phyloP scores from a whole-genome alignment of 2,329 filamentous ascomycete species.

The Daldinia sp. region DNA sequence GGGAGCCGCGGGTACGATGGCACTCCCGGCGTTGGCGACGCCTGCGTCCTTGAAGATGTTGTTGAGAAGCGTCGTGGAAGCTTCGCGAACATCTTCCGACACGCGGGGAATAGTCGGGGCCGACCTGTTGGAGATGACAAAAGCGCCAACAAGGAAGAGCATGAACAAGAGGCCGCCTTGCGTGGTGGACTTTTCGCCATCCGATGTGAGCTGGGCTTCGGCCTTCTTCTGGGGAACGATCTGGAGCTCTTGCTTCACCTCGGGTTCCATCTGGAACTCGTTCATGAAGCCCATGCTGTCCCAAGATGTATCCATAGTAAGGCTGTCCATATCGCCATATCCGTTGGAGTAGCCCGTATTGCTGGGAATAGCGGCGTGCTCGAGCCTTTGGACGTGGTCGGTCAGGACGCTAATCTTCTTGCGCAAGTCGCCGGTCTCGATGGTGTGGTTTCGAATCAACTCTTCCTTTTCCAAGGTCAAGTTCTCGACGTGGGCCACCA shows the following conservation, averaged over 20 bases:
- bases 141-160: constrained; percentile 95
- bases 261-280: constrained; percentile 70
- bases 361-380: constrained; percentile 67
- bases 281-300: constrained; percentile 82
- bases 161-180: constrained; percentile 88
- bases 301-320: constrained; percentile 84
- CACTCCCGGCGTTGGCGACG: constrained; percentile 56
- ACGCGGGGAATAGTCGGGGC: constrained; percentile 76
- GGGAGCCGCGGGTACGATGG: constrained; percentile 57
- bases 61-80: constrained; percentile 79
- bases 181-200: constrained; percentile 71
- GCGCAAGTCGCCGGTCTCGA: constrained; percentile 88
- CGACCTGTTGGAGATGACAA: constrained; percentile 87
- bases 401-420: constrained; percentile 89
- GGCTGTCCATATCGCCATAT: constrained; percentile 83
- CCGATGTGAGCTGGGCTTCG: constrained; percentile 55
- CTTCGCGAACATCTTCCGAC: constrained; percentile 81
- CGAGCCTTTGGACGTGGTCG: constrained; percentile 75
- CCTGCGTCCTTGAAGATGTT: constrained; percentile 84
- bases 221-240: constrained; percentile 63
- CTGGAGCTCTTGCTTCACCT: constrained; percentile 68
- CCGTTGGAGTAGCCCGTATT: constrained; percentile 72
- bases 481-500: constrained; percentile 77
- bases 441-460: constrained; percentile 84
- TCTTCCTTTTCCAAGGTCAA: constrained; percentile 90